These are phyloP conservation scores for Populus pruinosa DNA, from an alignment of 345 rosid genomes.

Conservation along the genomic window DNA sequence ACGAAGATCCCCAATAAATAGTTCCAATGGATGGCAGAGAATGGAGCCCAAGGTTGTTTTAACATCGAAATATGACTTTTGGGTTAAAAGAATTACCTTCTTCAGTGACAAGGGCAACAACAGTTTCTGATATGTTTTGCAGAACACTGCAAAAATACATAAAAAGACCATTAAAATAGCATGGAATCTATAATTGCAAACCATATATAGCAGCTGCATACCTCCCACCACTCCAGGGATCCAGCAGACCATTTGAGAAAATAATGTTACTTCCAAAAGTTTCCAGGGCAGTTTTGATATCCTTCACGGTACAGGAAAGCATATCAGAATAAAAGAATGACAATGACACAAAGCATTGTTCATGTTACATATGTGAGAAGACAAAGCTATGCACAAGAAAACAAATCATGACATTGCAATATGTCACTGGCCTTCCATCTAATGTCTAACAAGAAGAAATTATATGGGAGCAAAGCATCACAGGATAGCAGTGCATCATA, in stretches of 20 bases:
- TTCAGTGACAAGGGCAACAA: slow-evolving; percentile 77
- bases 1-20: background rate
- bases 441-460: background rate
- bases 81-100: slow-evolving; percentile 56
- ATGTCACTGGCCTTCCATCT: background rate
- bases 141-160: slow-evolving; percentile 56
- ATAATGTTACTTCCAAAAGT: slow-evolving; percentile 85
- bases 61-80: slow-evolving; percentile 3
- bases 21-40: background rate
- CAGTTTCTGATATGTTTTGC: slow-evolving; percentile 64
- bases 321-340: slow-evolving; percentile 4
- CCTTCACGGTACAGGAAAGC: slow-evolving; percentile 40
- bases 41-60: background rate
- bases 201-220: slow-evolving; percentile 15
- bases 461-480: background rate
- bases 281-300: slow-evolving; percentile 58
- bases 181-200: background rate
- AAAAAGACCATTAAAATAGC: slow-evolving; percentile 18
- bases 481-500: background rate
- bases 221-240: slow-evolving; percentile 99
- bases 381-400: background rate
- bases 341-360: background rate
- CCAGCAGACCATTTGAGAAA: slow-evolving; percentile 86
- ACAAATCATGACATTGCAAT: background rate
- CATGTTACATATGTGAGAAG: background rate